These are phyloP conservation scores for Ogataea henricii DNA, from an alignment of 805 yeast species.

Conservation along the genomic window DNA sequence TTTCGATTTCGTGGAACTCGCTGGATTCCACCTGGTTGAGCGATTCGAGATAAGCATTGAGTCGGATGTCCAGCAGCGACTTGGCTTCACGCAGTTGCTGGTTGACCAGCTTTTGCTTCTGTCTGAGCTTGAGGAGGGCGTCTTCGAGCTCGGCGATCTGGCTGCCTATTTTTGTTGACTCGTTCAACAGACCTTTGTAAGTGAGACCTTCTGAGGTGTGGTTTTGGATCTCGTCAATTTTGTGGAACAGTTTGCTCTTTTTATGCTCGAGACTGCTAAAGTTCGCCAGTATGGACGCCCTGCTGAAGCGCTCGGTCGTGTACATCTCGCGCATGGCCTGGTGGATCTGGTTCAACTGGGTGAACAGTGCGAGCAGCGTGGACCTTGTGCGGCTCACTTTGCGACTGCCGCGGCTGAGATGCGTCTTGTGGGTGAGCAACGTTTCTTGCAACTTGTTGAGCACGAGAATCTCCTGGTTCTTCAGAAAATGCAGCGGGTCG, in stretches of 20 bases:
- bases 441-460: conserved; percentile 29
- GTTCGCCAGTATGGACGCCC: conserved; percentile 29
- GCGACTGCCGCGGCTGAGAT: conserved; percentile 38
- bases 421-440: conserved; percentile 29
- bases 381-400: conserved; percentile 34
- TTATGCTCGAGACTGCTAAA: conserved; percentile 45
- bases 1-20: conserved; percentile 25
- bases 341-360: conserved; percentile 43
- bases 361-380: conserved; percentile 32
- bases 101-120: conserved; percentile 37
- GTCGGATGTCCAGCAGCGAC: conserved; percentile 50
- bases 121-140: conserved; percentile 35
- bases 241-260: conserved; percentile 36
- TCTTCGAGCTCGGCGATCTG: conserved; percentile 44
- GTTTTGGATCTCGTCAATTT: conserved; percentile 41
- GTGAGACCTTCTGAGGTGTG: conserved; percentile 45
- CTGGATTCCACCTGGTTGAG: conserved; percentile 26
- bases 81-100: conserved; percentile 47
- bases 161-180: conserved; percentile 35
- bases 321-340: conserved; percentile 50
- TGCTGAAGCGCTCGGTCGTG: conserved; percentile 37
- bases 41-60: conserved; percentile 45
- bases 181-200: conserved; percentile 37
- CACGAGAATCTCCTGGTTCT: conserved; percentile 32
- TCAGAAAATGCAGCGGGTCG: conserved; percentile 38